Base-by-base conservation (phyloP, 1,284 basidiomycete genomes). In the Ceratobasidium sp. region DNA sequence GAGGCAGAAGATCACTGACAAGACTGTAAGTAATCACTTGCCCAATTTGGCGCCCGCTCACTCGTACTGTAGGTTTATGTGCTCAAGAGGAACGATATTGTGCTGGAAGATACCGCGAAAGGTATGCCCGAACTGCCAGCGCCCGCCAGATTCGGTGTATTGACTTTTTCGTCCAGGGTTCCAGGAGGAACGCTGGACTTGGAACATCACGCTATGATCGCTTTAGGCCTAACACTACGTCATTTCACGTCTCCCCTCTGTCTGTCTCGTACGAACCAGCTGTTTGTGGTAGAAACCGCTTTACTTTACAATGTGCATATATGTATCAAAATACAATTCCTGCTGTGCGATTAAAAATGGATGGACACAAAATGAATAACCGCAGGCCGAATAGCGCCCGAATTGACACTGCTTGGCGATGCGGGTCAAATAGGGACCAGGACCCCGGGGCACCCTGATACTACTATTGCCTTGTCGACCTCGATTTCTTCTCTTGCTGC, bases 1-100 rank as follows among this genome's bases (percentile, higher is more conserved):
- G 69, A 84, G 95, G 68, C 91, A 95, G 79, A 91, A 93, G 78
- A 93, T 97, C 68, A 98, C 94, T 0, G 94, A 98, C 79, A 93
- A 93, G 84, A 90, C 92, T 25, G 93, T 93, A 72, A 71, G 87
- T 79, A 64, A 33, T 52, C 42, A 29, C 30, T 42, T 52, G 11
- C 11, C 33, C 71, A 13, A 23, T 49, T 58, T 46, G 50, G 49
- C 41, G 29, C 44, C 46, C 21, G 36, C 36, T 67, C 21, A 52
- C 25, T 52, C 21, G 23, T 36, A 58, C 50, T 70, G 23, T 70
- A 91, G 88, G 90, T 94, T n/a, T 98, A 97, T 75, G 95, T 98
- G 8, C 88, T 93, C 80, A 98, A 95, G 80, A 85, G 97, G 49
- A 94, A 97, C 77, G 91, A 95, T 76, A 96, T 98, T 74, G 83